Percentiles rank a stretch among this genome's conserved stretches.
These are phyloP conservation scores for Trichoderma erinaceum DNA, from an alignment of 495 filamentous ascomycete species.

Conservation along the genomic window DNA sequence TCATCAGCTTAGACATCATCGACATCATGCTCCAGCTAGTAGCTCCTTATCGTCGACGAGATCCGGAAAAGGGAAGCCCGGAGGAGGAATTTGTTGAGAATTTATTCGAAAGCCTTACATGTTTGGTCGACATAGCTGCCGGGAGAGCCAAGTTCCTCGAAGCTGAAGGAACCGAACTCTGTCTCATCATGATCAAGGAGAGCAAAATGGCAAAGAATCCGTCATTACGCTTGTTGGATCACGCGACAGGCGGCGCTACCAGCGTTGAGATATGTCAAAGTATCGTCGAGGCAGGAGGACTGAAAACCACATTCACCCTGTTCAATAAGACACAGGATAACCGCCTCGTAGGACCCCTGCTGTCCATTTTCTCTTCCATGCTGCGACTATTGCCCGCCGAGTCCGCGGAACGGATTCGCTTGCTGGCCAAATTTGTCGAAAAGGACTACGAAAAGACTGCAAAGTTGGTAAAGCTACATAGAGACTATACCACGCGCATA, in stretches of 20 bases:
- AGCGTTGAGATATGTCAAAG: conserved; percentile 57
- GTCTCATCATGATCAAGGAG: conserved; percentile 74
- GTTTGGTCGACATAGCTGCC: conserved; percentile 64
- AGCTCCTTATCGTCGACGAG: conserved; percentile 80
- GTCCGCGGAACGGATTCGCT: conserved; percentile 71
- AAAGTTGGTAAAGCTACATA: conserved; percentile 62
- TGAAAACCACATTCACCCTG: conserved; percentile 76
- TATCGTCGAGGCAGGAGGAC: conserved; percentile 75
- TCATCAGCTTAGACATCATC: conserved; percentile 64
- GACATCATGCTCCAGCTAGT: conserved; percentile 79
- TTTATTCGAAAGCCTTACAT: conserved; percentile 76
- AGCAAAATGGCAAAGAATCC: conserved; percentile 69
- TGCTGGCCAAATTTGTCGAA: conserved; percentile 91
- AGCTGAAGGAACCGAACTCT: conserved; percentile 87
- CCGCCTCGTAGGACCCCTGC: conserved; percentile 70
- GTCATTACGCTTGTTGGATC: conserved; percentile 75
- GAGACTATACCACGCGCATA: conserved; percentile 63
- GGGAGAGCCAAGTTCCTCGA: conserved; percentile 82
- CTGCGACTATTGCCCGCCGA: conserved; percentile 72
- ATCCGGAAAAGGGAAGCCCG: conserved; percentile 78
- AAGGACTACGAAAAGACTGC: conserved; percentile 82
- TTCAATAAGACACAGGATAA: conserved; percentile 86
- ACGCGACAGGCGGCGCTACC: conserved; percentile 60
- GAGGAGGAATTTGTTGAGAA: conserved; percentile 96
- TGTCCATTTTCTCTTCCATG: conserved; percentile 83